Evolutionary conservation across 441 rosid species (phyloP), one percentile per base, ranked within the genome.

Genomic region (Brassica balearica): DNA sequence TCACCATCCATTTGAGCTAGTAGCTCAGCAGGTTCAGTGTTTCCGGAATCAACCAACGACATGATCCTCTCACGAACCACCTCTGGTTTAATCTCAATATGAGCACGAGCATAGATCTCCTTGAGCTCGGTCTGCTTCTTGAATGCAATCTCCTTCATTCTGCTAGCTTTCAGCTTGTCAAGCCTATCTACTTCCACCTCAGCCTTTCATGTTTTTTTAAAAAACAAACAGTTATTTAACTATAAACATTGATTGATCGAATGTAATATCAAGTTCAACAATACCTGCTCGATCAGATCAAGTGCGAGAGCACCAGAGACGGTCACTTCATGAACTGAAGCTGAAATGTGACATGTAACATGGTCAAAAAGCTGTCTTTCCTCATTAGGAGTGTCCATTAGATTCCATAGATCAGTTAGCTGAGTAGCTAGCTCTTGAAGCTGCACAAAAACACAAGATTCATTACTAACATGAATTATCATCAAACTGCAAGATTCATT

Each of bases 111-210:
- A 83, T 83, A 91, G 81, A 93, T 93, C 78, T 88, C 95, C 76
- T 93, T 96, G 69, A 90, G 99, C 76, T 93, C 98, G 41, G 86
- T 82, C 76, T 95, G 98, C 86, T 72, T 92, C 81, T 90, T 95
- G 67, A 93, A 86, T 41, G 97, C 98, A 56, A 93, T 90, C 81
- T 95, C 96, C 85, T 93, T 92, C 99, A 95, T 93, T 85, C 90
- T 84, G 88, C 93, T 95, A 8, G 92, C 82, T 86, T 93, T 93
- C 32, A 89, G 90, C 82, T 87, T 85, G 83, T 95, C 98, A 75
- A 95, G 96, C 86, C 99, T 91, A 64, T 88, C 97, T 58, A 92
- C 99, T 84, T 95, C 98, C 53, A 92, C 91, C 80, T 86, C 90
- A 58, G 95, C 95, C 98, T 93, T 85, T 41, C 68, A 77, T 68